These are phyloP conservation scores for Boletus patriciae DNA, from an alignment of 768 basidiomycete genomes.

Conservation along the genomic window DNA sequence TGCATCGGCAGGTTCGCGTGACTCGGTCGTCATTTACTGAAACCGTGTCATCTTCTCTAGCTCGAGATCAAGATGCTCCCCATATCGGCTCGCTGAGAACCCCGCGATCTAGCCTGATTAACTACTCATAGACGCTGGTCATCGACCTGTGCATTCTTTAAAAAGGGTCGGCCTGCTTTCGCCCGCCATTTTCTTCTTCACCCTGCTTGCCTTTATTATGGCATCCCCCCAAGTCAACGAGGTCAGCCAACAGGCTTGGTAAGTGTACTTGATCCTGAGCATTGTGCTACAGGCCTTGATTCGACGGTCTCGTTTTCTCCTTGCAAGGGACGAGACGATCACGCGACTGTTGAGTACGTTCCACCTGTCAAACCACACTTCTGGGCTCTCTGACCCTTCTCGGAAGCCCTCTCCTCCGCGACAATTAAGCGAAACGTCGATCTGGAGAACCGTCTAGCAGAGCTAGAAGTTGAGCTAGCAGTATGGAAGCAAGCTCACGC, in stretches of 20 bases:
- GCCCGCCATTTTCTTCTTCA: conserved; percentile 32
- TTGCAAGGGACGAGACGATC: conserved; percentile 64
- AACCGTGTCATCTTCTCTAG: conserved; percentile 23
- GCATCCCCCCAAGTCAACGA: conserved; percentile 60
- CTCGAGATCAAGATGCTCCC: conserved; percentile 25
- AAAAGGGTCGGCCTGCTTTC: conserved; percentile 30
- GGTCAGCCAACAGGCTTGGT: conserved; percentile 67
- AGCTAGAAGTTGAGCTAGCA: conserved; percentile 66
- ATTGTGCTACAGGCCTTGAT: conserved; percentile 16
- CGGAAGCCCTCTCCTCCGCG: conserved; percentile 57
- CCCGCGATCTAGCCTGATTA: conserved; percentile 55
- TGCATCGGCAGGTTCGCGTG: conserved; percentile 28
- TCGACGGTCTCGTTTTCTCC: conserved; percentile 19
- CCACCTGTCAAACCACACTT: conserved; percentile 2
- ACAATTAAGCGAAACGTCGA: conserved; percentile 64
- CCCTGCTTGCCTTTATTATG: conserved; percentile 41
- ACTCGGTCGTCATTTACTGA: conserved; percentile 21
- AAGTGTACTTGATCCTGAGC: conserved; percentile 29
- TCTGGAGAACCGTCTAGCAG: conserved; percentile 62
- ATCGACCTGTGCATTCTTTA: conserved; percentile 36
- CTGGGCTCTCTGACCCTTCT: conserved; percentile 11
- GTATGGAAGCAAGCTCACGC: conserved; percentile 74
- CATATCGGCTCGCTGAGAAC: conserved; percentile 45
- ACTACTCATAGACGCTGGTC: conserved; percentile 44
- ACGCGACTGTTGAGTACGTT: conserved; percentile 57